Evolutionary conservation across 441 rosid genomes (phyloP), one percentile per base, ranked within the genome.

Genomic region (Biscutella laevigata): DNA sequence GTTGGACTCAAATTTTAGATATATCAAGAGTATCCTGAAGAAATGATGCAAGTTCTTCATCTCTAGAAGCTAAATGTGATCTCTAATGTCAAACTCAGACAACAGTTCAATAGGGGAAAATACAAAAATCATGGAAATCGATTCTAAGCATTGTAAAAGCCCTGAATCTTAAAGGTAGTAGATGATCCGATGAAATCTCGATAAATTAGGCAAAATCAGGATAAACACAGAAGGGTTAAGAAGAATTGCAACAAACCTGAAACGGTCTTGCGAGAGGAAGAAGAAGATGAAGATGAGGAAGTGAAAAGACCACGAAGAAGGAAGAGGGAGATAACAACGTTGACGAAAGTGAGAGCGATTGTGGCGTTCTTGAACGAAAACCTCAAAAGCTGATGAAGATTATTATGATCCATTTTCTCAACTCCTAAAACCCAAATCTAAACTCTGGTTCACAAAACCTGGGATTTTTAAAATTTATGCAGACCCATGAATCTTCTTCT

Each of bases 321-420:
- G 67, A 79, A 59, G 41, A 90, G 79, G 59, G 58, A 79, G 37
- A 64, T 62, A 67, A 80, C 5, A 13, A 86, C 32, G 24, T 90
- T 90, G 61, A 90, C 22, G 26, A 75, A 21, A 10, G 85, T 77
- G 41, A 86, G 47, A 20, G 72, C 55, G 11, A 86, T 75, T 27
- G 97, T 86, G 0, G 83, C 95, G 74, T 71, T 81, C 74, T 82
- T 86, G 76, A 82, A 86, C 6, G 97, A 84, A 46, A 89, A 70
- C 42, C 81, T 84, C 61, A 71, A n/a, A 48, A 78, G 76, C 86
- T 82, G 74, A 8, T 70, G 79, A 22, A 8, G 43, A 51, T 58
- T 45, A 44, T 21, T 15, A 36, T 48, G 70, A 47, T 67, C 70
- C 70, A 65, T 65, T 36, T 30, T 13, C 33, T 17, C 9, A 10